A percentile compares a stretch with the other conserved stretches of the same genome.
These are phyloP conservation scores for Boeremia lycopersici DNA, from an alignment of 2,329 filamentous ascomycete species.

Conservation along the genomic window DNA sequence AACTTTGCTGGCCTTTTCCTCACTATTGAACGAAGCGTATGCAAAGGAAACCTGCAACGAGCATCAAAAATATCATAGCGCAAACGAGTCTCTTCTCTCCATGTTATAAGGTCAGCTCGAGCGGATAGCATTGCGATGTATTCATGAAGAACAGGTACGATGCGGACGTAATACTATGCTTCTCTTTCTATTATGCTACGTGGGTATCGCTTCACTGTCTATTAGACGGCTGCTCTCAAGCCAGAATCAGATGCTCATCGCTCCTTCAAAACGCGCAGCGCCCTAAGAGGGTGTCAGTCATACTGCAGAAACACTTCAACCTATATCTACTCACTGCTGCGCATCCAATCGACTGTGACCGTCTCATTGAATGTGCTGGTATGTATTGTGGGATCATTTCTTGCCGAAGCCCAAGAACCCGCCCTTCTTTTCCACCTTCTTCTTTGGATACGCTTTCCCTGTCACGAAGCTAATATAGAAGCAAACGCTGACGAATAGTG, in stretches of 20 bases:
- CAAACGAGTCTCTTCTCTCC: too few species aligned
- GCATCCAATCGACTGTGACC: background rate
- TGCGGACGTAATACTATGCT: background rate
- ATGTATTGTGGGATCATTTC: constrained; percentile 7
- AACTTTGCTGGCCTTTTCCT: constrained; percentile 39
- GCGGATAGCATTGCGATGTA: background rate
- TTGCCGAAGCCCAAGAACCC: constrained; percentile 30
- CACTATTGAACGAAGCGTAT: constrained; percentile 51
- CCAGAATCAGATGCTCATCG: constrained; percentile 2
- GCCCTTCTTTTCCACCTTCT: constrained; percentile 36
- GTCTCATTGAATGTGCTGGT: background rate
- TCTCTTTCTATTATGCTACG: constrained; percentile 14
- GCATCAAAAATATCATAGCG: constrained; percentile 5
- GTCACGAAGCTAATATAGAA: constrained; percentile 41
- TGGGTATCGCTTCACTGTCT: constrained; percentile 15
- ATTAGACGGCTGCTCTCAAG: constrained; percentile 3
- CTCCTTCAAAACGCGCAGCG: background rate
- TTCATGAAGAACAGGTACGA: background rate
- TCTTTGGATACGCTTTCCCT: constrained; percentile 36
- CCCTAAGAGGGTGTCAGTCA: background rate
- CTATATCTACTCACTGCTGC: background rate
- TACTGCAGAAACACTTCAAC: too few species aligned
- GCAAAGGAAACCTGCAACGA: constrained; percentile 48
- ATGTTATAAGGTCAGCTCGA: background rate
- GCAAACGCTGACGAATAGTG: constrained; percentile 28